Conservation (phyloP, 768 basidiomycete genomes). For the Psilocybe cyanescens region DNA sequence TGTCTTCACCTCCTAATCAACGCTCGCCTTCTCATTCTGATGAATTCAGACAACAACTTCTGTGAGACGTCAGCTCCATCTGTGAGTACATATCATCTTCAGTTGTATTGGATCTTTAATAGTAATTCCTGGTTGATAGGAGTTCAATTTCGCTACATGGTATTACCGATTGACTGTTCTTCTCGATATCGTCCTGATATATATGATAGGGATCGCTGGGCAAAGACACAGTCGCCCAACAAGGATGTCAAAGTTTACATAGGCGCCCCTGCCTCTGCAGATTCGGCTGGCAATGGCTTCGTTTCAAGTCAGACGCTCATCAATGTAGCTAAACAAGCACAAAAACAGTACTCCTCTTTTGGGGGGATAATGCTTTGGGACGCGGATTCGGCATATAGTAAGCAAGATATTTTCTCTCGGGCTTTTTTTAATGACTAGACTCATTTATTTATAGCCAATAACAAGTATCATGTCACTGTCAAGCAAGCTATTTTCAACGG, state of each 20-base stretch:
- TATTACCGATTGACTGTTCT: constrained; percentile 18
- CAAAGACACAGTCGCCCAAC: constrained; percentile 60
- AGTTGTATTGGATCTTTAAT: constrained; percentile 13
- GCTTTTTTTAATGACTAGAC: not conserved
- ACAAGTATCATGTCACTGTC: constrained; percentile 59
- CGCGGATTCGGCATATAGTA: constrained; percentile 42
- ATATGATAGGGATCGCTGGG: constrained; percentile 56
- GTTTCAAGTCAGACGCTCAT: constrained; percentile 48
- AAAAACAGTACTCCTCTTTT: constrained; percentile 59
- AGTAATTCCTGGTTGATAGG: constrained; percentile 27
- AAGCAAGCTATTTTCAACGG: constrained; percentile 65
- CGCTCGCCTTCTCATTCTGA: constrained; percentile 6
- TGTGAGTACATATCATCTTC: constrained; percentile 26
- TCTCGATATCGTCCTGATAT: not conserved
- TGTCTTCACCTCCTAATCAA: constrained; percentile 8
- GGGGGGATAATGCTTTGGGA: constrained; percentile 61
- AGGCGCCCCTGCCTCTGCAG: constrained; percentile 56
- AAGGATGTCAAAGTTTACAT: constrained; percentile 61
- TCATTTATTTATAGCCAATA: constrained; percentile 45
- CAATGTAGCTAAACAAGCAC: constrained; percentile 44
- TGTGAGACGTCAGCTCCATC: constrained; percentile 48
- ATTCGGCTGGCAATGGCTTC: constrained; percentile 58
- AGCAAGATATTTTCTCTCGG: constrained; percentile 24
- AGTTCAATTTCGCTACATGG: constrained; percentile 57
- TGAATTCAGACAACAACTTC: constrained; percentile 53